A percentile compares a stretch with the other conserved stretches of the same genome.
phyloP scores from a whole-genome alignment of 805 yeast genomes.

The Cyberlindnera subsufficiens region DNA sequence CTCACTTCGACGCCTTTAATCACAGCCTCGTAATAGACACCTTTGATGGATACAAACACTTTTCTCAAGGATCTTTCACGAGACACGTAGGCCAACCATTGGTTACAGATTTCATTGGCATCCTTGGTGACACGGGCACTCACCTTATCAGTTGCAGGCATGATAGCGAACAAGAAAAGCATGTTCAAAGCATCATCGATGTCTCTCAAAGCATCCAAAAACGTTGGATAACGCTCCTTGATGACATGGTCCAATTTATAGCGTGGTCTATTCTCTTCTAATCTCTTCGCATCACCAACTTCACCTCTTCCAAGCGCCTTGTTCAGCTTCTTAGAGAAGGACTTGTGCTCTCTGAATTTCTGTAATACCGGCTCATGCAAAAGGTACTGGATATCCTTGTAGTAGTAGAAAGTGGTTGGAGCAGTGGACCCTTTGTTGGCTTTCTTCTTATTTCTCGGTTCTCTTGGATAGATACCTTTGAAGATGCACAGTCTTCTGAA shows the following conservation, averaged over 20 bases:
- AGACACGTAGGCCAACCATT: conserved; percentile 93
- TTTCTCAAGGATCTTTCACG: conserved; percentile 76
- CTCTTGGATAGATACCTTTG: conserved; percentile 97
- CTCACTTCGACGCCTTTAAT: conserved; percentile 88
- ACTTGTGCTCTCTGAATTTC: conserved; percentile 92
- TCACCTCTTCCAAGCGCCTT: conserved; percentile 91
- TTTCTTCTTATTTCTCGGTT: conserved; percentile 91
- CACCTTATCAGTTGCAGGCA: conserved; percentile 89
- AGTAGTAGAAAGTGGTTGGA: conserved; percentile 88
- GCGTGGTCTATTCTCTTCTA: conserved; percentile 75
- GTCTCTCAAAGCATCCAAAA: conserved; percentile 87
- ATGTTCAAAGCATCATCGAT: conserved; percentile 92
- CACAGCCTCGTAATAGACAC: conserved; percentile 90
- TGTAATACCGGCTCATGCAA: conserved; percentile 90
- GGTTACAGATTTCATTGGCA: conserved; percentile 81
- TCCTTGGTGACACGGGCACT: conserved; percentile 78
- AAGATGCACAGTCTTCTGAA: conserved; percentile 95
- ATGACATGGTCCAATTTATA: conserved; percentile 87
- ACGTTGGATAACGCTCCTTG: conserved; percentile 93
- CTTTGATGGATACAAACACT: conserved; percentile 94
- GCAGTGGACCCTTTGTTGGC: conserved; percentile 98
- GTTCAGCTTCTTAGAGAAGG: conserved; percentile 86
- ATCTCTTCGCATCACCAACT: conserved; percentile 76
- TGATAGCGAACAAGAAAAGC: conserved; percentile 87
- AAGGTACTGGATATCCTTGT: conserved; percentile 90